Conservation (phyloP, 805 yeast genomes). For the Suhomyces faveliae region DNA sequence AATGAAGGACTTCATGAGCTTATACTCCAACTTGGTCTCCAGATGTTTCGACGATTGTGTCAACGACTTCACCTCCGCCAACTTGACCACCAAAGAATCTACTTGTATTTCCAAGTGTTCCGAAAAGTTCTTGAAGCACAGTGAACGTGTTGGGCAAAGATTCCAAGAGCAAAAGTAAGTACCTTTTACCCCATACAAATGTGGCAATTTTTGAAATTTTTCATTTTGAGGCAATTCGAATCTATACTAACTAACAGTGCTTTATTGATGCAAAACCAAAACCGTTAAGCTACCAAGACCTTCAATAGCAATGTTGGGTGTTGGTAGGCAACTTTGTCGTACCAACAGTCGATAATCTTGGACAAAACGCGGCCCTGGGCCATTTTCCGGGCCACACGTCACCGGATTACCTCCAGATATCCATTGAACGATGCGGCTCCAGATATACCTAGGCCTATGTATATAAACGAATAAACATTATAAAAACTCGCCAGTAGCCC, state of each 20-base stretch:
- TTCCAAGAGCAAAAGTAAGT: constrained; percentile 93
- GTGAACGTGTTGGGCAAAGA: constrained; percentile 97
- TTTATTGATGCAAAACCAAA: constrained; percentile 62
- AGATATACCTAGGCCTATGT: not conserved
- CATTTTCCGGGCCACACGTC: not conserved
- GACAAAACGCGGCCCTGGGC: not conserved
- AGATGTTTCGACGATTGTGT: constrained; percentile 98
- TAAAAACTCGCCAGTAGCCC: not conserved
- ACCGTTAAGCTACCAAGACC: constrained; percentile 1
- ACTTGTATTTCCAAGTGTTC: constrained; percentile 88
- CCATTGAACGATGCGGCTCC: not conserved
- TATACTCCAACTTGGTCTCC: constrained; percentile 90
- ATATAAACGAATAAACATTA: constrained; percentile 2
- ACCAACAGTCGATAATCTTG: not conserved
- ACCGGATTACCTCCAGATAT: not conserved
- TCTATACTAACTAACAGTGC: constrained; percentile 43
- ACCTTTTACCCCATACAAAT: not conserved
- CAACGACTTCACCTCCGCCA: constrained; percentile 93
- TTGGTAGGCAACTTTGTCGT: not conserved
- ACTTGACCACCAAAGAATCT: constrained; percentile 80
- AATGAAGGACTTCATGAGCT: constrained; percentile 98
- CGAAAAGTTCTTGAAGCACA: constrained; percentile 95
- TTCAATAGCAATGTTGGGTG: not conserved
- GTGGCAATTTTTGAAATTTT: not conserved
- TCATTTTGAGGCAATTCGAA: not conserved